Conservation (phyloP, 208 protist genomes). For the Leishmania turanica region DNA sequence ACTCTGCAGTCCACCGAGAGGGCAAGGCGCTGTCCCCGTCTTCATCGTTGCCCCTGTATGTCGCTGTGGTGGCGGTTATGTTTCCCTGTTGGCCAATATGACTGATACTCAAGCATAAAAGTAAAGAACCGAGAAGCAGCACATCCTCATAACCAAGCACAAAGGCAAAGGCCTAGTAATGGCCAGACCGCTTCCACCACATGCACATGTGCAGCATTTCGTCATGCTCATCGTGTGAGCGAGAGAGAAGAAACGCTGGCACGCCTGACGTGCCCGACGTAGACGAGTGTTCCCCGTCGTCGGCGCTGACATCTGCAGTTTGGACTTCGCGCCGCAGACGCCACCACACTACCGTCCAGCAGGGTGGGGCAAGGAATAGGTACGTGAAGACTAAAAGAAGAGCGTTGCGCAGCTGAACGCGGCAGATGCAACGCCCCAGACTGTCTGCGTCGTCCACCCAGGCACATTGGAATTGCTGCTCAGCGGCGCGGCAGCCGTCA, state of each 20-base stretch:
- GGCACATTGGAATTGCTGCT: constrained; percentile 28
- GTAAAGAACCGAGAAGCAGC: neutral
- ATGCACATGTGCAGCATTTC: no score
- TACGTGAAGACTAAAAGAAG: constrained; percentile 70
- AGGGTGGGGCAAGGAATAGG: constrained; percentile 47
- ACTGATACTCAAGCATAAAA: neutral
- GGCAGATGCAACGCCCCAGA: constrained; percentile 46
- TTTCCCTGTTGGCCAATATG: neutral
- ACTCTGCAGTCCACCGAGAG: neutral
- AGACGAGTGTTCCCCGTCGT: neutral
- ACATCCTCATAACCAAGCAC: neutral
- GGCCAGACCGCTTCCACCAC: neutral
- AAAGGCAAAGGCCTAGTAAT: neutral
- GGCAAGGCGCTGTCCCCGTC: neutral
- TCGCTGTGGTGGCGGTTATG: neutral
- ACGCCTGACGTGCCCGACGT: neutral
- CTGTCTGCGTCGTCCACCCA: constrained; percentile 41
- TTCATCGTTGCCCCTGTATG: neutral
- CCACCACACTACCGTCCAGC: constrained; percentile 54
- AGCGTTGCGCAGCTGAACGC: constrained; percentile 68
- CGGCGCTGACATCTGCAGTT: neutral
- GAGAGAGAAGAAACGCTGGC: neutral
- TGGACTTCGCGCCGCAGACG: constrained; percentile 24
- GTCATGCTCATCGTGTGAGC: neutral
- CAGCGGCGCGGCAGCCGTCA: neutral